Base-by-base conservation (phyloP, 164 flowering plant genomes). In the Annona cherimola region DNA sequence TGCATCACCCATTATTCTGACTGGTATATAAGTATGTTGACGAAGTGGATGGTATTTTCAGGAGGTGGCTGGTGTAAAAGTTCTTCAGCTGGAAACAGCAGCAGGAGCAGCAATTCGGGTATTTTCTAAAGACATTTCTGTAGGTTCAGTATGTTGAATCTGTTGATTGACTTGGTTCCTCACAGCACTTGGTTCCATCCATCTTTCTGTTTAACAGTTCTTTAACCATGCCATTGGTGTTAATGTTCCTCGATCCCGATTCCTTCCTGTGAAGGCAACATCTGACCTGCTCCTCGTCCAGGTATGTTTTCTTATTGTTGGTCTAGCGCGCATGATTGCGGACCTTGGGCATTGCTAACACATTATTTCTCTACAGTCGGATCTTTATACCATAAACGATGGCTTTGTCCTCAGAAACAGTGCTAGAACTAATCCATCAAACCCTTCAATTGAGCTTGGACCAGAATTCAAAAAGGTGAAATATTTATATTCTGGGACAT, bases 51-150 rank as follows among this genome's bases (percentile, higher is more conserved):
- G 11, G 16, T 71, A 8, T 63, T 75, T 80, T 20, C 86, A 96
- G 99, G 99, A 90, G 86, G 97, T 90, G 41, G 88, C 88, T 72
- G 96, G 97, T 20, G 72, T 92, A 68, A 92, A 96, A 81, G 94
- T 93, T 83, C 95, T 92, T 87, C 98, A 92, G 84, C 88, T 92
- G 19, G 99, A 93, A 86, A 93, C 99, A 57, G 99, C 98, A 46
- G 99, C 97, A 75, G 99, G 98, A 73, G 97, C 99, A 68, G 98
- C 98, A 60, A 96, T 96, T 43, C 83, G 78, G 98, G 99, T 93
- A 86, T 42, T 19, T 40, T 61, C 55, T 57, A 26, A 42, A 68
- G 66, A 9, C 20, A n/a, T 40, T 40, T 50, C 20, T 61, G 45
- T 43, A 45, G 67, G 46, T 16, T 73, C 62, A 6, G 4, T 12